phyloP scores from a whole-genome alignment of 2,329 filamentous ascomycete species.

The Allantophomopsis lycopodina region DNA sequence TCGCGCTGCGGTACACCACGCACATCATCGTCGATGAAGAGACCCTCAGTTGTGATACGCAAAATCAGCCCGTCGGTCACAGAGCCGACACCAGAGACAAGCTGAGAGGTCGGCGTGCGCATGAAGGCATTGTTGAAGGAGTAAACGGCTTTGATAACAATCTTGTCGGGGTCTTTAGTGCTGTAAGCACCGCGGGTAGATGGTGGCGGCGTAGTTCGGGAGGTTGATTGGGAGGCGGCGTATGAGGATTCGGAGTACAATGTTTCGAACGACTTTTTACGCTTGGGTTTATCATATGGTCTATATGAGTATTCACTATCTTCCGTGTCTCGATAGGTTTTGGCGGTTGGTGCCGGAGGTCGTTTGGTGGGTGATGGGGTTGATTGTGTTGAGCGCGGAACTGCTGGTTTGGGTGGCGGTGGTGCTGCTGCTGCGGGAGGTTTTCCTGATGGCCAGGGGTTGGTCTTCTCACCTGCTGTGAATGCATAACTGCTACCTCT shows the following conservation, averaged over 20 bases:
- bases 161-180: constrained; percentile 88
- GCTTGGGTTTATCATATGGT: constrained; percentile 56
- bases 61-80: constrained; percentile 90
- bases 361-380: constrained; percentile 24
- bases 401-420: constrained; percentile 16
- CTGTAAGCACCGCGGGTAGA: constrained; percentile 67
- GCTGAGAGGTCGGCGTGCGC: constrained; percentile 79
- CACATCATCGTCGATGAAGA: constrained; percentile 96
- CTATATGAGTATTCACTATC: constrained; percentile 60
- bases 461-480: constrained; percentile 53
- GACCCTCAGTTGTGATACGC: constrained; percentile 81
- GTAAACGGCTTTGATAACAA: constrained; percentile 88
- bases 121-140: constrained; percentile 82
- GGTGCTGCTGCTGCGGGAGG: constrained; percentile 25
- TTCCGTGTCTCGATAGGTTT: constrained; percentile 44
- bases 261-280: constrained; percentile 54
- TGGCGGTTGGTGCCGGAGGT: constrained; percentile 34
- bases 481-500: constrained; percentile 38
- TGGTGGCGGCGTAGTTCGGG: constrained; percentile 70
- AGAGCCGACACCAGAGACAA: constrained; percentile 69
- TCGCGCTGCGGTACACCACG: constrained; percentile 85
- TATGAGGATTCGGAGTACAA: constrained; percentile 77
- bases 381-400: constrained; percentile 13
- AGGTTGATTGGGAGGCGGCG: constrained; percentile 70
- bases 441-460: constrained; percentile 53